Conservation (phyloP, 768 basidiomycete genomes). For the Naganishia randhawae region DNA sequence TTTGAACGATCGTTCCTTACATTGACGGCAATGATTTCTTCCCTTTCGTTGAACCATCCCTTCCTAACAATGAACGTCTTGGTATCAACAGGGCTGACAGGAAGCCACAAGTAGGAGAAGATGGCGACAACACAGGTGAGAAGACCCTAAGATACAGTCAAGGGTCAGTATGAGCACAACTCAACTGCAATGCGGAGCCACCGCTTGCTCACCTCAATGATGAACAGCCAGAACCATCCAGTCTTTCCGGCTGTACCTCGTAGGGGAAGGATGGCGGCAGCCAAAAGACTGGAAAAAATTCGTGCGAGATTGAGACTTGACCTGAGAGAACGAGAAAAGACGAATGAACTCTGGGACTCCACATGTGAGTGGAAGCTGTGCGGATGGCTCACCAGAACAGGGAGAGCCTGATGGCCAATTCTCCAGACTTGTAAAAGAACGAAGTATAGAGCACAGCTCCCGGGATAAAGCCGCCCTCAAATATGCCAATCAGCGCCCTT, state of each 20-base stretch:
- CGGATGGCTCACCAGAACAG: conserved; percentile 21
- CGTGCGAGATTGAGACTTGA: conserved; percentile 24
- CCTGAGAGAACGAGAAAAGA: neutral
- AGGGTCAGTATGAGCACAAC: neutral
- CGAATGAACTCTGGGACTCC: neutral
- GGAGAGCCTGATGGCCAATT: conserved; percentile 29
- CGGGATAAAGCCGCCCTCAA: conserved; percentile 23
- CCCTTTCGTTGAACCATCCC: conserved; percentile 64
- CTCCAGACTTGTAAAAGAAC: conserved; percentile 26
- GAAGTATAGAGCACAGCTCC: conserved; percentile 18
- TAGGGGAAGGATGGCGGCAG: conserved; percentile 33
- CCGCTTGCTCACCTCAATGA: neutral
- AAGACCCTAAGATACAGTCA: conserved; percentile 46
- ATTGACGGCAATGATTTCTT: conserved; percentile 62
- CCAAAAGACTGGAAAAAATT: conserved; percentile 26
- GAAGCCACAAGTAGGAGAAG: conserved; percentile 60
- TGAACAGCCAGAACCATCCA: conserved; percentile 34
- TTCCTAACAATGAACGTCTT: conserved; percentile 59
- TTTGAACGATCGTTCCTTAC: neutral
- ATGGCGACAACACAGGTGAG: conserved; percentile 58
- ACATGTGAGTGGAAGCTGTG: neutral
- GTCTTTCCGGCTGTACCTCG: conserved; percentile 26
- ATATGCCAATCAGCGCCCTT: conserved; percentile 28
- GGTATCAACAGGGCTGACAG: conserved; percentile 64
- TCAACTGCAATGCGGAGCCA: neutral